Evolutionary conservation across 1,139 yeast species (phyloP).

Genomic region (Geotrichum histeridarum): DNA sequence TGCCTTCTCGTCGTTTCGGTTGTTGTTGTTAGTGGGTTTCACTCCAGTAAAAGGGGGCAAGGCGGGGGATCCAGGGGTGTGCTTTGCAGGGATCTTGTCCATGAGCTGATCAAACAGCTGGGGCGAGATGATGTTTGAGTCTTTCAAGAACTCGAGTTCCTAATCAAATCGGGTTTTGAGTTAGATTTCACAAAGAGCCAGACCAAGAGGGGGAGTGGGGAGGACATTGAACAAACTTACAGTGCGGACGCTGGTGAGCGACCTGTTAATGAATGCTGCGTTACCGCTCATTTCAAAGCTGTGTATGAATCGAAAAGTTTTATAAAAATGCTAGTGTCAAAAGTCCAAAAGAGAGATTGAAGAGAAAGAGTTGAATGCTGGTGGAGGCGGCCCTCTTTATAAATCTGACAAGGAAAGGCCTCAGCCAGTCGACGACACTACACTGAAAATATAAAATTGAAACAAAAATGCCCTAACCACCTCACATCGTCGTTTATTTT

Average conservation of each 20-base stretch:
- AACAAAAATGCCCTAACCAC: neutral
- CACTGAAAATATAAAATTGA: neutral
- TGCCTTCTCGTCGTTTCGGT: constrained; percentile 12
- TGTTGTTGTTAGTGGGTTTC: neutral
- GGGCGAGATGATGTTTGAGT: constrained; percentile 67
- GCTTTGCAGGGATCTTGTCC: constrained; percentile 54
- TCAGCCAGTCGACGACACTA: neutral
- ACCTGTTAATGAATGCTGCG: constrained; percentile 64
- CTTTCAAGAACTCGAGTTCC: constrained; percentile 75
- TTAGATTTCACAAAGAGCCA: neutral
- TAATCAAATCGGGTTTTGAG: constrained; percentile 19
- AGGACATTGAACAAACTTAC: constrained; percentile 34
- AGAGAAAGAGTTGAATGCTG: neutral
- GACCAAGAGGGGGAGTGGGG: too few relatives aligned
- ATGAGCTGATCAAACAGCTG: constrained; percentile 51
- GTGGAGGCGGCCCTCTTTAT: neutral
- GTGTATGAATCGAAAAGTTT: neutral
- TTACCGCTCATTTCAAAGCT: constrained; percentile 19
- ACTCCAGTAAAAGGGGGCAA: constrained; percentile 29
- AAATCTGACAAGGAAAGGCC: neutral
- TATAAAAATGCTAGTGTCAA: neutral
- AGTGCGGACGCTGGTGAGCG: constrained; percentile 67
- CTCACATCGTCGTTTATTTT: neutral
- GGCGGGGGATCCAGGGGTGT: constrained; percentile 52
- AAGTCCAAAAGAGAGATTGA: neutral